Conservation (phyloP, 2,329 filamentous ascomycete genomes). For the Pseudonectria buxi region DNA sequence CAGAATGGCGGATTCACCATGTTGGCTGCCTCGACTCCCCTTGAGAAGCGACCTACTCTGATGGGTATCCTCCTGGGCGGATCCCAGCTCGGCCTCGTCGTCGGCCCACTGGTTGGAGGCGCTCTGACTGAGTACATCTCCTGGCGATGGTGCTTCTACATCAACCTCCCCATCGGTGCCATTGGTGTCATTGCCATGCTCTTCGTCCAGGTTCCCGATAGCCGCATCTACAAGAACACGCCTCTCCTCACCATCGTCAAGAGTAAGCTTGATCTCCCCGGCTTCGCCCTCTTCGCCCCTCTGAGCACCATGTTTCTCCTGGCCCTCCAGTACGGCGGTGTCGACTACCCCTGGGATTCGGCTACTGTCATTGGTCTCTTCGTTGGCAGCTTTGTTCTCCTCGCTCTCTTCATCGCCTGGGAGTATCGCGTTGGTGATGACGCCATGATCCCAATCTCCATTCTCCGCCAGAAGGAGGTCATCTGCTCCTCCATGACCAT, state of each 20-base stretch:
- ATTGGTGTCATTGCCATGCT: constrained; percentile 27
- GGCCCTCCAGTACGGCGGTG: constrained; percentile 46
- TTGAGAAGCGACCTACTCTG: constrained; percentile 21
- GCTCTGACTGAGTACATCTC: constrained; percentile 32
- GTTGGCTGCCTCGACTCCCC: constrained; percentile 23
- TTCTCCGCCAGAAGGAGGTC: constrained; percentile 38
- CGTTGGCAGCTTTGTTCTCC: constrained; percentile 32
- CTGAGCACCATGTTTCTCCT: constrained; percentile 43
- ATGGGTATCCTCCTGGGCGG: constrained; percentile 25
- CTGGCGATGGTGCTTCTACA: constrained; percentile 44
- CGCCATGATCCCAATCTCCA: constrained; percentile 42
- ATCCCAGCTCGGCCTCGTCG: constrained; percentile 37
- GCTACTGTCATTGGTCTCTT: constrained; percentile 40
- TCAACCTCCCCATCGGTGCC: constrained; percentile 40
- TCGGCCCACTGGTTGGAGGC: constrained; percentile 42
- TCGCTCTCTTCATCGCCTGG: constrained; percentile 38
- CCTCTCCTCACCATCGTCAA: constrained; percentile 10
- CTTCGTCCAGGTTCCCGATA: constrained; percentile 31
- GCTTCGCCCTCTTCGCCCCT: constrained; percentile 38
- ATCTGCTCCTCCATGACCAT: constrained; percentile 34
- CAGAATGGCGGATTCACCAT: constrained; percentile 31
- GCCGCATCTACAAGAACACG: constrained; percentile 7
- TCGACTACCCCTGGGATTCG: constrained; percentile 38
- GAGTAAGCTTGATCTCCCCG: constrained; percentile 37
- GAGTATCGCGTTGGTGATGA: constrained; percentile 36